phyloP scores from a whole-genome alignment of 768 basidiomycete species.

The Lactarius evosmus region DNA sequence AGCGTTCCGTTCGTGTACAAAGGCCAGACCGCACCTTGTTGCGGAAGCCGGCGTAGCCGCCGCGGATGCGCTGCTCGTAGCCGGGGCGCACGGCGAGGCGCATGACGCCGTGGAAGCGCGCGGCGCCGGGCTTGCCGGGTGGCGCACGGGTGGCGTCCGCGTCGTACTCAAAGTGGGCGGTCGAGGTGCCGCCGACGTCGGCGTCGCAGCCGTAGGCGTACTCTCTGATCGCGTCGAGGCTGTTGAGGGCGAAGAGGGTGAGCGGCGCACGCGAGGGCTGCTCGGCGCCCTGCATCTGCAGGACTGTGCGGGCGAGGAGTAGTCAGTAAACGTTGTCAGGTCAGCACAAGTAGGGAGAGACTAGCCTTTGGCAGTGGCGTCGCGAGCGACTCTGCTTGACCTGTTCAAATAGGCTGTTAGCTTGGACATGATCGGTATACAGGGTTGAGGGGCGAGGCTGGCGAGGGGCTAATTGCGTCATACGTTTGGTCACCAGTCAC shows the following conservation, averaged over 20 bases:
- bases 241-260: slow-evolving; percentile 64
- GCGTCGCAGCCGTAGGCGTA: slow-evolving; percentile 81
- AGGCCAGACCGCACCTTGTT: slow-evolving; percentile 59
- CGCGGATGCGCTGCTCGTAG: slow-evolving; percentile 65
- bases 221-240: slow-evolving; percentile 51
- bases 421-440: slow-evolving; percentile 29
- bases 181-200: slow-evolving; percentile 84
- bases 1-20: neutral
- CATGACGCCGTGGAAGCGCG: slow-evolving; percentile 80
- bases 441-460: neutral
- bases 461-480: neutral
- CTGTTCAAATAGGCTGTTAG: slow-evolving; percentile 38
- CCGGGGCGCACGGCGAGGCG: slow-evolving; percentile 61
- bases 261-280: slow-evolving; percentile 57
- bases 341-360: too few relatives aligned
- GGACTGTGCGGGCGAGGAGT: slow-evolving; percentile 46
- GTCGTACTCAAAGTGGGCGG: slow-evolving; percentile 72
- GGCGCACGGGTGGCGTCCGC: slow-evolving; percentile 43
- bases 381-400: slow-evolving; percentile 39
- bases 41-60: slow-evolving; percentile 89
- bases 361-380: slow-evolving; percentile 35
- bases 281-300: slow-evolving; percentile 76
- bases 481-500: neutral
- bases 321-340: too few relatives aligned
- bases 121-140: slow-evolving; percentile 48